phyloP scores from a whole-genome alignment of 495 filamentous ascomycete species.

The Hyaloscypha variabilis region DNA sequence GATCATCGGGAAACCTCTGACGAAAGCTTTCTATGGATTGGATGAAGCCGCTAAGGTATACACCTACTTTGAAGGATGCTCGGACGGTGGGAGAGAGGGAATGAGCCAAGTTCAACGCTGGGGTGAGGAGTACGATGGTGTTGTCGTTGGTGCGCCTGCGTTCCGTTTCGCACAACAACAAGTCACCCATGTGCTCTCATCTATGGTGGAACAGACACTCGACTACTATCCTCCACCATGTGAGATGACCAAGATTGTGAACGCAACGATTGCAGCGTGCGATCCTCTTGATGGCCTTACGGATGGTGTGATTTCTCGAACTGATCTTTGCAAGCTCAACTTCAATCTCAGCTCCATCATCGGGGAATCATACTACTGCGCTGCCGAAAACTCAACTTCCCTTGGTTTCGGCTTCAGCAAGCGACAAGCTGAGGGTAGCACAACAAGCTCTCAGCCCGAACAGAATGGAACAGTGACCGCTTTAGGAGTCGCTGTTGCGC shows the following conservation, averaged over 20 bases:
- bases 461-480: conserved; percentile 48
- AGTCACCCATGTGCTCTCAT: conserved; percentile 37
- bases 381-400: conserved; percentile 35
- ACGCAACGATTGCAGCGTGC: conserved; percentile 52
- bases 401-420: conserved; percentile 26
- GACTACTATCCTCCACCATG: conserved; percentile 55
- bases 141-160: conserved; percentile 52
- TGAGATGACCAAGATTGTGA: conserved; percentile 52
- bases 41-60: conserved; percentile 43
- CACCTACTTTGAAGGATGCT: conserved; percentile 56
- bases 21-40: conserved; percentile 37
- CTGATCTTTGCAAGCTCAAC: conserved; percentile 53
- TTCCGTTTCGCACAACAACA: conserved; percentile 54
- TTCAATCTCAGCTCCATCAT: conserved; percentile 49
- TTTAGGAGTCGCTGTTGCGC: conserved; percentile 42
- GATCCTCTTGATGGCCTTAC: conserved; percentile 53
- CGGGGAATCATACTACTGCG: conserved; percentile 52
- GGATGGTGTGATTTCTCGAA: conserved; percentile 55
- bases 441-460: conserved; percentile 35
- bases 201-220: conserved; percentile 44
- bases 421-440: conserved; percentile 19
- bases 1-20: conserved; percentile 41
- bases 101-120: conserved; percentile 56
- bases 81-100: conserved; percentile 55
- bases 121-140: conserved; percentile 51